Evolutionary conservation across 345 rosid species (phyloP).

Genomic region (Eucalyptus rudis): DNA sequence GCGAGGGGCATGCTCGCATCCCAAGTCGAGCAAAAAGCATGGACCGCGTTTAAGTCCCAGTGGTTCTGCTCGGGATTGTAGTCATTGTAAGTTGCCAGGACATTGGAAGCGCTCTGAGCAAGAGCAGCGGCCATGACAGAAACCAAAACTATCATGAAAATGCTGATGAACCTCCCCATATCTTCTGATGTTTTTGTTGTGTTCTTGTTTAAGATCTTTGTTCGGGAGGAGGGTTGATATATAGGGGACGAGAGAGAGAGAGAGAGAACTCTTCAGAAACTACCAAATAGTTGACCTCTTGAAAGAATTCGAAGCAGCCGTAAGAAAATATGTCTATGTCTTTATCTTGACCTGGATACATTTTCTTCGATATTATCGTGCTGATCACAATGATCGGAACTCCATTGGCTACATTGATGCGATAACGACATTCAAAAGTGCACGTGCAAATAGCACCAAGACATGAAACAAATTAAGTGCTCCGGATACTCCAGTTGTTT

Average conservation of each 20-base stretch:
- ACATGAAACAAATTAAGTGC: neutral
- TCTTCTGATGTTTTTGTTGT: neutral
- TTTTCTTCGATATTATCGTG: neutral
- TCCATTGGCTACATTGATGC: neutral
- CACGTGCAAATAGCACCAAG: neutral
- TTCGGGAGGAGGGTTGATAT: neutral
- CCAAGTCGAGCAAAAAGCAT: slow-evolving; percentile 47
- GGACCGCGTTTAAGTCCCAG: slow-evolving; percentile 34
- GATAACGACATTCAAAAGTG: neutral
- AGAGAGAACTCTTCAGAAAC: neutral
- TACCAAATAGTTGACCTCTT: neutral
- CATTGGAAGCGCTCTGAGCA: slow-evolving; percentile 27
- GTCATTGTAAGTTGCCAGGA: slow-evolving; percentile 36
- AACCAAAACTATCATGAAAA: neutral
- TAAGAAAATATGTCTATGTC: neutral
- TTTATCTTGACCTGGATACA: neutral
- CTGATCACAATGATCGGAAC: neutral
- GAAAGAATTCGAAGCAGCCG: neutral
- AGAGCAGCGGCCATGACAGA: neutral
- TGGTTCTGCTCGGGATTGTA: slow-evolving; percentile 36
- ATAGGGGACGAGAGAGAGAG: neutral
- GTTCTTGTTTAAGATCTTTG: neutral
- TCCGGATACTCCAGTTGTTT: neutral
- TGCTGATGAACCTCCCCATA: neutral
- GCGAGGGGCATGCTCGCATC: slow-evolving; percentile 30